These are phyloP conservation scores for Ascochyta lentis DNA, from an alignment of 2,329 filamentous ascomycete species.

Conservation along the genomic window DNA sequence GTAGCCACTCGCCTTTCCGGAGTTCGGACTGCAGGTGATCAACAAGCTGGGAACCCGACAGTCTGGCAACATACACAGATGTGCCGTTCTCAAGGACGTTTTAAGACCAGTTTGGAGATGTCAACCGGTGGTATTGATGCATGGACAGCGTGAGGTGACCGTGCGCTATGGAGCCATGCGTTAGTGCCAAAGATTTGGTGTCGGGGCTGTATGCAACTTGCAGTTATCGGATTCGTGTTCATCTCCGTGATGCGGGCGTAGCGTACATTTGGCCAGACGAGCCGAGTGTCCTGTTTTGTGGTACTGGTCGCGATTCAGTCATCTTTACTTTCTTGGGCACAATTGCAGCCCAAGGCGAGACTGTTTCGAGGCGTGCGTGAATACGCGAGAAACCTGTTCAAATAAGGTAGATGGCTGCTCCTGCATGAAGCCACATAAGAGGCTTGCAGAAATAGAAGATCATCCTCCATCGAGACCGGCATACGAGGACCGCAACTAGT, in stretches of 20 bases:
- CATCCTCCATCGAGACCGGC: not conserved
- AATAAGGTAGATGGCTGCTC: not conserved
- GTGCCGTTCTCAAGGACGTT: not conserved
- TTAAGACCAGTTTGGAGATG: not conserved
- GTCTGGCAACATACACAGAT: not conserved
- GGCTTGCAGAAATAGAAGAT: not conserved
- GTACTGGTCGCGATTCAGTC: not conserved
- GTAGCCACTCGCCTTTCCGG: not conserved
- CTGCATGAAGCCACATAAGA: not conserved
- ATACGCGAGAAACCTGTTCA: not conserved
- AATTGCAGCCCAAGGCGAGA: not conserved
- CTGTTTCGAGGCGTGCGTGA: not conserved
- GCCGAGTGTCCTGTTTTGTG: not conserved
- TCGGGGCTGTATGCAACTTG: not conserved
- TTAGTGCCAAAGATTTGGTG: not conserved
- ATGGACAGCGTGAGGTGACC: not conserved
- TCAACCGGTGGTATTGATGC: not conserved
- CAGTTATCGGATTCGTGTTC: not conserved
- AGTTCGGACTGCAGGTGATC: not conserved
- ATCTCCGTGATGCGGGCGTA: not conserved
- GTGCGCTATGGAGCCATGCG: not conserved
- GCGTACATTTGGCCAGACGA: not conserved
- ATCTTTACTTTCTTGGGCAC: not conserved
- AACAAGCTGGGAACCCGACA: not conserved
- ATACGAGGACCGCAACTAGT: not conserved